A percentile compares a stretch with the other conserved stretches of the same genome.
These are phyloP conservation scores for Calonectria pteridis DNA, from an alignment of 2,329 filamentous ascomycete genomes.

Conservation along the genomic window DNA sequence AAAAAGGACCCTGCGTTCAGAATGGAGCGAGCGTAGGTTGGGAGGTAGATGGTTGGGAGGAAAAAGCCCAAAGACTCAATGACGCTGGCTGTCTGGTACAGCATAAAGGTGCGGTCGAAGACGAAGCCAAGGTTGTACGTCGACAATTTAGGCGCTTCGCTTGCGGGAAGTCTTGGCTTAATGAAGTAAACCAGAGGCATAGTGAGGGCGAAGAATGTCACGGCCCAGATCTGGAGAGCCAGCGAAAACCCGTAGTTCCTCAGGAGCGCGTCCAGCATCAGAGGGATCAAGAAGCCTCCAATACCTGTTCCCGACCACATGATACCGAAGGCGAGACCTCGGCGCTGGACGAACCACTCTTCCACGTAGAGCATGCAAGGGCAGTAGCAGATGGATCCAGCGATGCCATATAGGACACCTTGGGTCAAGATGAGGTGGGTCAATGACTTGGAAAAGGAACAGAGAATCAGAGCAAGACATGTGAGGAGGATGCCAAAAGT, in stretches of 20 bases:
- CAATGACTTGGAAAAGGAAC: constrained; percentile 61
- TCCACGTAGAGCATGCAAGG: constrained; percentile 67
- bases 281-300: constrained; percentile 11
- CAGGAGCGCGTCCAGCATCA: constrained; percentile 7
- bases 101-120: constrained; percentile 61
- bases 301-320: constrained; percentile 53
- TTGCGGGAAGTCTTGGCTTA: constrained; percentile 61
- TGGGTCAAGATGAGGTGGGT: constrained; percentile 67
- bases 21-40: constrained; percentile 62
- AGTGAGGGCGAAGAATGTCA: constrained; percentile 59
- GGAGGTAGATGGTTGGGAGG: constrained; percentile 69
- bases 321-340: constrained; percentile 65
- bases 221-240: constrained; percentile 54
- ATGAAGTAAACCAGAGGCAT: constrained; percentile 65
- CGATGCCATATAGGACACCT: constrained; percentile 68
- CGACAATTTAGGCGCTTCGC: constrained; percentile 38
- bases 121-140: constrained; percentile 61
- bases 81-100: constrained; percentile 67
- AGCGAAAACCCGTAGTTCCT: not conserved
- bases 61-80: constrained; percentile 70
- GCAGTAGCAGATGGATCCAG: constrained; percentile 64
- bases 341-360: constrained; percentile 63
- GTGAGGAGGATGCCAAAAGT: constrained; percentile 57
- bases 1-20: constrained; percentile 59
- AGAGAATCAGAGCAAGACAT: constrained; percentile 61